Evolutionary conservation across 495 filamentous ascomycete genomes (phyloP).

Genomic region (Evansstolkia leycettana): DNA sequence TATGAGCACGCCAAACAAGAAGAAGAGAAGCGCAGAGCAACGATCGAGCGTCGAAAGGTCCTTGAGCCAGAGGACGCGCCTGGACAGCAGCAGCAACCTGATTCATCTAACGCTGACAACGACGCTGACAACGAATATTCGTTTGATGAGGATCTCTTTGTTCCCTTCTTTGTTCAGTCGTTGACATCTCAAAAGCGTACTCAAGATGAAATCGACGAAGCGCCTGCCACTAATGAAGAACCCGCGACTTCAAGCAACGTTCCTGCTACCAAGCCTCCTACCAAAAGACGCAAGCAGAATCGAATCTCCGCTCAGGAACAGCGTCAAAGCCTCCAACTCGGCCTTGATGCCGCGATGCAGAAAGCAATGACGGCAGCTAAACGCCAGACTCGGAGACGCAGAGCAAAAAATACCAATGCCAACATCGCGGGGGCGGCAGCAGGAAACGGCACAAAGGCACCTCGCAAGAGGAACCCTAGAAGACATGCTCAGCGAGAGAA

Average conservation of each 20-base stretch:
- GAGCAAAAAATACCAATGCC: background rate
- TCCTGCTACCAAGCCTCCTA: background rate
- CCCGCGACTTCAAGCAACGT: background rate
- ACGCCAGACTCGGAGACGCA: background rate
- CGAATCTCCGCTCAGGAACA: slow-evolving; percentile 5
- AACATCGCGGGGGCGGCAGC: background rate
- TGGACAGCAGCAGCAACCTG: too few relatives aligned
- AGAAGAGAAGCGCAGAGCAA: slow-evolving; percentile 1
- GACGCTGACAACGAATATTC: too few relatives aligned
- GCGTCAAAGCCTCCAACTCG: slow-evolving; percentile 6
- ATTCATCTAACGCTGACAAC: too few relatives aligned
- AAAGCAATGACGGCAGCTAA: background rate
- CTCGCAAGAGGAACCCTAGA: background rate
- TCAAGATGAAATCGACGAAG: too few relatives aligned
- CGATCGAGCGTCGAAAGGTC: background rate
- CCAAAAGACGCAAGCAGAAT: slow-evolving; percentile 2
- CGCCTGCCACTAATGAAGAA: too few relatives aligned
- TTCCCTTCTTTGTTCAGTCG: too few relatives aligned
- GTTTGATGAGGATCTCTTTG: too few relatives aligned
- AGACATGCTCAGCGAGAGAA: background rate
- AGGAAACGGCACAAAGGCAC: too few relatives aligned
- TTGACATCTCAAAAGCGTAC: too few relatives aligned
- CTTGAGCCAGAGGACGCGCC: background rate
- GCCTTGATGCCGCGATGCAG: slow-evolving; percentile 5
- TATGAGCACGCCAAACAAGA: slow-evolving; percentile 4